Conservation (phyloP, 768 basidiomycete species). For the Lactarius hengduanensis region DNA sequence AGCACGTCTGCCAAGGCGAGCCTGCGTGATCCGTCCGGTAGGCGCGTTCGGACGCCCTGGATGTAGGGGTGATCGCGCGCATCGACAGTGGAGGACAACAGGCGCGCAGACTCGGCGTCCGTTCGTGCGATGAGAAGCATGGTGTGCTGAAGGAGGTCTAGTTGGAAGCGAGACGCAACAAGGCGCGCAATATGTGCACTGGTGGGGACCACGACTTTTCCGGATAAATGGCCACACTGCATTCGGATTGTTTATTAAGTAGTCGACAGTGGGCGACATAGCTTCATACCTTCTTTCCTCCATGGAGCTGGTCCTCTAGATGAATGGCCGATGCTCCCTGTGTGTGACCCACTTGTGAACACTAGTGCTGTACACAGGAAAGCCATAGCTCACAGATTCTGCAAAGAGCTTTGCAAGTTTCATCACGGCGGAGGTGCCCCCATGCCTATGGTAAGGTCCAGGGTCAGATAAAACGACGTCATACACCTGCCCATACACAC, state of each 20-base stretch:
- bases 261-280: not conserved
- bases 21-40: conserved; percentile 37
- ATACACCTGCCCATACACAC: conserved; percentile 42
- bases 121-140: conserved; percentile 91
- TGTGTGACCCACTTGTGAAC: conserved; percentile 9
- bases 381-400: conserved; percentile 61
- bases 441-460: conserved; percentile 55
- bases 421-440: conserved; percentile 91
- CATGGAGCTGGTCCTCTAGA: conserved; percentile 91
- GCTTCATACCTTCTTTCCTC: conserved; percentile 75
- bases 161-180: conserved; percentile 82
- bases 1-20: conserved; percentile 67
- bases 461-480: conserved; percentile 15
- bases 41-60: conserved; percentile 53
- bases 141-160: conserved; percentile 84
- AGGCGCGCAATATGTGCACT: conserved; percentile 85
- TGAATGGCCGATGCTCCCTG: conserved; percentile 89
- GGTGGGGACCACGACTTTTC: conserved; percentile 90
- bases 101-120: conserved; percentile 83
- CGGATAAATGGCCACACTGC: conserved; percentile 83
- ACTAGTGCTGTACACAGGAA: conserved; percentile 5
- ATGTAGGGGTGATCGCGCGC: conserved; percentile 78
- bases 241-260: conserved; percentile 1
- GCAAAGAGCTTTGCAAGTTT: conserved; percentile 92
- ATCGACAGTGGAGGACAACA: conserved; percentile 84